Evolutionary conservation across 192 early-diverging fungal genomes (phyloP), one percentile per base, ranked within the genome.

Genomic region (Backusella westeae): DNA sequence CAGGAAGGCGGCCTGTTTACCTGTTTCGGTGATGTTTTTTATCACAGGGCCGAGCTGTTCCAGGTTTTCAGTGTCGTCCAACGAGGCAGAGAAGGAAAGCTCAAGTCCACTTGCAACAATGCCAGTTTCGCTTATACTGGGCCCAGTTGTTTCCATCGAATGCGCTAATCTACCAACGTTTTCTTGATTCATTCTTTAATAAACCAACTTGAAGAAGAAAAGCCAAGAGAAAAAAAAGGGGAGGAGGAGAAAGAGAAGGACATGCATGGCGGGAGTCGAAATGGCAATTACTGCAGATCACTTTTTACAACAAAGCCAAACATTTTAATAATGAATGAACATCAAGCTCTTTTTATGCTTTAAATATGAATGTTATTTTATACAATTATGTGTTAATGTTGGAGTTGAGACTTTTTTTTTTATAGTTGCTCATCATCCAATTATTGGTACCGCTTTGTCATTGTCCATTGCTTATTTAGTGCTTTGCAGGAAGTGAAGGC

Each of bases 31-130:
- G 26, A 99, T 92, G 7, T 93, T 93, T 79, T 96, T 97, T 79
- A 99, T 95, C 34, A 93, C 87, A 23, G 93, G 93, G 0, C 93
- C 93, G 0, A 95, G 84, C 78, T 94, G 93, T 83, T 95, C 93
- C 77, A 95, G 79, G 73, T 89, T 92, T 63, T 94, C 93, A 23
- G 83, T 81, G 73, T 90, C 89, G 73, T 81, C 80, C 29, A 82
- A 39, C 4, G 77, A 56, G 15, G 29, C 42, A 19, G 70, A 71
- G 17, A 71, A 71, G 70, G 70, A 44, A 23, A 71, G 23, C 0
- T 71, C 70, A 12, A 71, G 19, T 15, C 70, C 70, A 32, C 23
- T 49, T 5, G 70, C 26, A 8, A 49, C 23, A 34, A 71, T 41
- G 49, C 42, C 42, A 46, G 70, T 9, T 12, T 71, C 70, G 21